Evolutionary conservation across 2,329 filamentous ascomycete genomes (phyloP), one percentile per base, ranked within the genome.

Genomic region (Trichoderma simmonsii): DNA sequence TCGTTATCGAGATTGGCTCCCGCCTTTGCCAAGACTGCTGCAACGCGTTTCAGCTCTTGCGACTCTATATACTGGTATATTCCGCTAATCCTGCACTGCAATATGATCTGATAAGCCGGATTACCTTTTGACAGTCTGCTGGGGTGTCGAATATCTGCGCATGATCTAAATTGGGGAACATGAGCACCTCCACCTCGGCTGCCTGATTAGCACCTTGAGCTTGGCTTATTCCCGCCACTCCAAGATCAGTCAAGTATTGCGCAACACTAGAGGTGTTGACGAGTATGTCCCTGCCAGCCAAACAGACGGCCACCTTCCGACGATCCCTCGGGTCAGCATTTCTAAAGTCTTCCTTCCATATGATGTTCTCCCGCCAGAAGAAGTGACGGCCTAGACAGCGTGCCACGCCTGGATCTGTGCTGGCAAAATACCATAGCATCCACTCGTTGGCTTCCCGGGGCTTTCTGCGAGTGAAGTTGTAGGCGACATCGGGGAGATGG

Each of bases 361-460:
- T 81, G 51, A 92, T 88, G 74, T 91, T 92, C 75, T 93, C 86
- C 30, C 85, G 85, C 92, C 91, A 93, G 80, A 92, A 92, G 81
- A 93, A 93, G 75, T 90, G 86, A 3, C 91, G 83, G 0, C 86
- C 87, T 1, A 93, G 82, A 11, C 88, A 89, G 71, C 91, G 86
- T 11, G 91, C 87, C 2, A 92, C 89, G 2, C 89, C 89, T 32
- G 89, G 88, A 75, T 93, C 91, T 69, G 86, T 90, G 59, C 86
- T 88, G 6, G 89, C 91, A 77, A 92, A 93, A 76, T 91, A 93
- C 84, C 88, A 91, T 15, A 93, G 82, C 77, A 91, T 87, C 83
- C 88, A 90, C 79, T 93, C 90, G 73, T 91, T 92, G n/a, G 91
- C 90, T 71, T 71, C 81, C 77, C 75, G 81, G 4, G 88, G 88